Evolutionary conservation across 169 alveolate species (phyloP).

Genomic region (Babesia bigemina): DNA sequence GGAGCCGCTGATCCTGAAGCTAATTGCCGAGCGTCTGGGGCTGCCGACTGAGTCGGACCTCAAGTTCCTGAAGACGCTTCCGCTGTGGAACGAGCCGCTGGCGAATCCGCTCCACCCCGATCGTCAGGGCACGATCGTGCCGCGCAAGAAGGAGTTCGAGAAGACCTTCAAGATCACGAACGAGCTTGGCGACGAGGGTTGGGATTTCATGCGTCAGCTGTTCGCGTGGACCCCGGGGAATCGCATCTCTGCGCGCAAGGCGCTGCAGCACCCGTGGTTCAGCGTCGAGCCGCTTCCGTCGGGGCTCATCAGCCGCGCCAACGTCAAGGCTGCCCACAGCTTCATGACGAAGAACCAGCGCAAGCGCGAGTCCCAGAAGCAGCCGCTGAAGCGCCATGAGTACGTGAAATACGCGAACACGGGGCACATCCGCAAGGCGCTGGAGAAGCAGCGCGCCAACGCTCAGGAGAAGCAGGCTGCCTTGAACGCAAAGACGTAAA

Average conservation of each 20-base stretch:
- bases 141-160: conserved; percentile 70
- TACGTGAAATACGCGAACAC: conserved; percentile 68
- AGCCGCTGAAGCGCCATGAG: conserved; percentile 35
- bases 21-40: conserved; percentile 72
- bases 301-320: conserved; percentile 59
- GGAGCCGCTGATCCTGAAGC: conserved; percentile 84
- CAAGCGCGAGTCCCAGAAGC: conserved; percentile 66
- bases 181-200: conserved; percentile 76
- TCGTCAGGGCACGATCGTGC: conserved; percentile 38
- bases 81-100: conserved; percentile 65
- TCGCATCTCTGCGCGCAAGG: conserved; percentile 73
- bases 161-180: conserved; percentile 63
- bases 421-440: conserved; percentile 56
- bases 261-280: conserved; percentile 79
- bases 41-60: conserved; percentile 69
- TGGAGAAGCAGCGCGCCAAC: conserved; percentile 54
- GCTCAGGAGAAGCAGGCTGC: conserved; percentile 34
- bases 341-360: conserved; percentile 78
- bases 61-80: conserved; percentile 68
- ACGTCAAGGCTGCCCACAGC: conserved; percentile 79
- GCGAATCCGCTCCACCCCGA: conserved; percentile 78
- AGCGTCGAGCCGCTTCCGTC: conserved; percentile 64
- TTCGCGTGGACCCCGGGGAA: conserved; percentile 72
- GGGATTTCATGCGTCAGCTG: conserved; percentile 69
- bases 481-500: neutral